Evolutionary conservation across 345 rosid species (phyloP), one percentile per base, ranked within the genome.

Genomic region (Brassica incana): DNA sequence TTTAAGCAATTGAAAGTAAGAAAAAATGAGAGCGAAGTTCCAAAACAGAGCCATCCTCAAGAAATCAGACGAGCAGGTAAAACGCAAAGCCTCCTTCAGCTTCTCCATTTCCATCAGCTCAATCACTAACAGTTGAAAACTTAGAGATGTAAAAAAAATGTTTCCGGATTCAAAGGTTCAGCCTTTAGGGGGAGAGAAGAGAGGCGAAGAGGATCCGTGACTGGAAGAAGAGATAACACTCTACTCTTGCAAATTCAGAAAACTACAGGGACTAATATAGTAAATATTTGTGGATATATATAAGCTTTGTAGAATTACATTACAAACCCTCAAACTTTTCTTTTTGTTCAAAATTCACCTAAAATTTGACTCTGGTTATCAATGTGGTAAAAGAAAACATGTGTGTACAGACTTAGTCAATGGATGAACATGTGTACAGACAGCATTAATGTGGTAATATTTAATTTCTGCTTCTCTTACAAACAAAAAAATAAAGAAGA

Each of bases 21-120:
- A 92, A 40, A 36, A 56, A 50, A 88, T 2, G 32, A 95, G 85
- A 1, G 90, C 77, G 45, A 85, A 11, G 36, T 83, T 83, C 98
- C 98, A 94, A 8, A 86, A 71, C 72, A 91, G 66, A 0, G 85
- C 89, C 97, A 95, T 95, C 69, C 91, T 89, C 98, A 90, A 90
- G 83, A 91, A 89, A 74, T 88, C 77, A 16, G 65, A 61, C 0
- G 88, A 84, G 23, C 76, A 83, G 27, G 83, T 78, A 73, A 94
- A 92, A 71, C 9, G 32, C 45, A 92, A 20, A 72, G 85, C 80
- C 68, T 82, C 78, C 60, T 82, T 71, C 45, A 86, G 40, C 25
- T 87, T 86, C 30, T 80, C 74, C 70, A 83, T 77, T 60, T 69
- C 23, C 59, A 63, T 73, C 81, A 43, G n/a, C 5, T 43, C 50